These are phyloP conservation scores for Fragaria ananassa DNA, from an alignment of 306 rosid genomes.

Conservation along the genomic window DNA sequence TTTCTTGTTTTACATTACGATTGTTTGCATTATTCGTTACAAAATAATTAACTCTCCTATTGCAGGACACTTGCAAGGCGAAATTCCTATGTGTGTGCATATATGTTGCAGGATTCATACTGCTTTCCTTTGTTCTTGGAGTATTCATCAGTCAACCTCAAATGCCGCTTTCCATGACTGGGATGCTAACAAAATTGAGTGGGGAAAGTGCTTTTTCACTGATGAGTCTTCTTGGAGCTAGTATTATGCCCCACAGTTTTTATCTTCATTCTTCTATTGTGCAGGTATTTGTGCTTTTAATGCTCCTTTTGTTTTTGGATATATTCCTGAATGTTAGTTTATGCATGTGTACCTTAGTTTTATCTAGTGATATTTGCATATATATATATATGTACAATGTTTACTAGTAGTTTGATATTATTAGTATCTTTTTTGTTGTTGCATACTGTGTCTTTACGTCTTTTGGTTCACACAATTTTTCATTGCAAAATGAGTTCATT, in stretches of 20 bases:
- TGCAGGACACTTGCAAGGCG: slow-evolving; percentile 63
- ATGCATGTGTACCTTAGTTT: background rate
- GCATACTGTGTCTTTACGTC: background rate
- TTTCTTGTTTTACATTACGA: background rate
- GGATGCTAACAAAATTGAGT: slow-evolving; percentile 53
- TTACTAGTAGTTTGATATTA: background rate
- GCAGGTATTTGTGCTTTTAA: slow-evolving; percentile 56
- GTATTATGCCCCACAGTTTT: slow-evolving; percentile 88
- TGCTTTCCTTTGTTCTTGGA: slow-evolving; percentile 63
- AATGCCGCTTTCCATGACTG: slow-evolving; percentile 62
- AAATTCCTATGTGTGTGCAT: slow-evolving; percentile 47
- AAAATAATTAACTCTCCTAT: slow-evolving; percentile 29
- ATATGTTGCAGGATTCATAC: slow-evolving; percentile 56
- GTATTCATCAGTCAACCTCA: slow-evolving; percentile 61
- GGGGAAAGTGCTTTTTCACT: slow-evolving; percentile 89
- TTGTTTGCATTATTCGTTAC: slow-evolving; percentile 2
- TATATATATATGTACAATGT: background rate
- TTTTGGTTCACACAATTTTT: background rate
- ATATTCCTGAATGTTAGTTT: background rate
- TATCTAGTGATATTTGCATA: background rate
- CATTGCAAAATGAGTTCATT: background rate
- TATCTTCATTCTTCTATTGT: slow-evolving; percentile 91
- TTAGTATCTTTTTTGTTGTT: background rate
- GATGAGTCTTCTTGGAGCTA: slow-evolving; percentile 97
- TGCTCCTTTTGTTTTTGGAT: background rate